Base-by-base conservation (phyloP, 257 asterid genomes). In the Scutellaria baicalensis region DNA sequence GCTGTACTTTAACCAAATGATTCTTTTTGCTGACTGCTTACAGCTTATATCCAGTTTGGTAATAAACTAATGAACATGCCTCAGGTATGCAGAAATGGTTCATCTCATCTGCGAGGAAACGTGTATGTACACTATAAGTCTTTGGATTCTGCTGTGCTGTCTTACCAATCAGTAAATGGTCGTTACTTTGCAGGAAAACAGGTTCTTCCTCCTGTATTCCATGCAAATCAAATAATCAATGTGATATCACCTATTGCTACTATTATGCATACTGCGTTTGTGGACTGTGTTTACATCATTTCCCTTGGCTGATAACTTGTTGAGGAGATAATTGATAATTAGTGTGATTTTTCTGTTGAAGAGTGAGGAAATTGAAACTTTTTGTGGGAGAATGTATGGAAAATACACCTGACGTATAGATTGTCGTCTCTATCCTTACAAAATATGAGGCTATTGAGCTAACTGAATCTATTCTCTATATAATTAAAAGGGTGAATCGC, bases 121-220 rank as follows among this genome's bases (percentile, higher is more conserved):
- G 91, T 89, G 49, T 93, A 91, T 71, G 95, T 93, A 69, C 97
- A 93, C 76, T 93, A 82, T 74, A 84, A 78, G 64, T 83, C 87
- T 59, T 77, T 91, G 82, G 97, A 91, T 72, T 86, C 94, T 69
- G 93, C 97, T n/a, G 84, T 83, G 78, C 76, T 77, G 82, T 93
- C 99, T 73, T 84, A 83, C 76, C 80, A 73, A 55, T 83, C 93
- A 66, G 81, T 79, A 75, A 93, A 89, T 63, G 97, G 96, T 35
- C 99, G 99, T 73, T 93, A 84, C 84, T 93, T 87, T 74, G 99
- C 96, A 56, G 90, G 95, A 64, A 93, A 93, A 79, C 96, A 82
- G 96, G 99, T 93, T 78, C 51, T 71, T 38, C 55, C 67, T 72
- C 72, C 78, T 78, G 40, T 65, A 21, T 78, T 36, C 66, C 60